Evolutionary conservation across 2,329 filamentous ascomycete genomes (phyloP).

Genomic region (Harringtonia lauricola): DNA sequence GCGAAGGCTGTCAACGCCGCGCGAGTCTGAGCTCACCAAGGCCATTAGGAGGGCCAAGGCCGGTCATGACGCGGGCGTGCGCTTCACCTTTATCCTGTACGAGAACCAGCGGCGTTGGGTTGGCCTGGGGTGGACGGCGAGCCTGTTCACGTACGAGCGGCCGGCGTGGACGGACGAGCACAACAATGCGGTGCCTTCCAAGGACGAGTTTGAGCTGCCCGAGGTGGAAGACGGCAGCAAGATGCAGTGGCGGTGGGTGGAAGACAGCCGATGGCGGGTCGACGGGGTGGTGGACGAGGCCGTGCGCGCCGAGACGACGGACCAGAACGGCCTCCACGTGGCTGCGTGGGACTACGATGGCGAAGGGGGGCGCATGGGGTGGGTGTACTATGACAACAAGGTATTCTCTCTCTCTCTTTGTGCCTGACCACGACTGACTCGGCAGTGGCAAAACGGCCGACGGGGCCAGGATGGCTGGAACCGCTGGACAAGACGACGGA

Average conservation of each 20-base stretch:
- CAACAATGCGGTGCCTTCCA: conserved; percentile 66
- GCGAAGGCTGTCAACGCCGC: conserved; percentile 21
- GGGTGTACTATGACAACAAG: conserved; percentile 98
- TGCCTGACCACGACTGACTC: background rate
- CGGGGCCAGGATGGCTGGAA: conserved; percentile 85
- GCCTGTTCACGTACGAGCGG: conserved; percentile 81
- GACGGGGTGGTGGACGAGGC: conserved; percentile 57
- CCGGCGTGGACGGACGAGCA: conserved; percentile 94
- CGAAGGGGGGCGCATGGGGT: conserved; percentile 59
- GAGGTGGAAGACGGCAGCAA: conserved; percentile 48
- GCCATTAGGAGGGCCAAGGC: conserved; percentile 24
- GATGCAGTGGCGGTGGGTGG: conserved; percentile 64
- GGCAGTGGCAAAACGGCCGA: conserved; percentile 78
- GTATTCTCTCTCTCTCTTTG: conserved; percentile 30
- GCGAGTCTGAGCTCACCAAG: conserved; percentile 36
- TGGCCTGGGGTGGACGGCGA: conserved; percentile 88
- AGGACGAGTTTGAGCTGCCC: conserved; percentile 55
- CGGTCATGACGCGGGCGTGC: conserved; percentile 62
- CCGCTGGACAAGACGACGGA: conserved; percentile 81
- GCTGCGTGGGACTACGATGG: conserved; percentile 42
- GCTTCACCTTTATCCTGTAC: conserved; percentile 92
- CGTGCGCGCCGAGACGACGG: conserved; percentile 13
- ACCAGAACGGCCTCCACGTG: conserved; percentile 19
- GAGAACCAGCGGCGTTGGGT: conserved; percentile 96
- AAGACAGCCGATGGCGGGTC: conserved; percentile 76